Percentiles rank a stretch among this genome's conserved stretches.
Conservation (phyloP, 2,329 filamentous ascomycete genomes). For the Cladosporium sp. region DNA sequence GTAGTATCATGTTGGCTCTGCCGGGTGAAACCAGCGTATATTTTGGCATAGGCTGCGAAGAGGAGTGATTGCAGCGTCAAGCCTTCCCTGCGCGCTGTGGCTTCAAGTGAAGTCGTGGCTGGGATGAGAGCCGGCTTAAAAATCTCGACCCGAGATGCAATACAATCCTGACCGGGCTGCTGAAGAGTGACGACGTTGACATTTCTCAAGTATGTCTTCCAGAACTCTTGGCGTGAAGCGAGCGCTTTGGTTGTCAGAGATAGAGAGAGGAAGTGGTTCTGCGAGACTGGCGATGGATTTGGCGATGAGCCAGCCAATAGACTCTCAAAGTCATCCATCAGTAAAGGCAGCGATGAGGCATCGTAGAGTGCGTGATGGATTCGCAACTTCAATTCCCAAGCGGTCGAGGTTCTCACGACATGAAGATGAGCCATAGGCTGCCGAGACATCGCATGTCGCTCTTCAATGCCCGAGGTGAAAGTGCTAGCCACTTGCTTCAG, state of each 20-base stretch:
- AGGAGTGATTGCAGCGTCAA: conserved; percentile 70
- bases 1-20: background rate
- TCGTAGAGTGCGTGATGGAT: conserved; percentile 91
- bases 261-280: conserved; percentile 41
- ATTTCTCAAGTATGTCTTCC: conserved; percentile 45
- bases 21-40: conserved; percentile 35
- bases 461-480: conserved; percentile 26
- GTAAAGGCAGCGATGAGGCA: conserved; percentile 66
- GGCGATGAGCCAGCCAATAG: conserved; percentile 33
- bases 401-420: conserved; percentile 13
- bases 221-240: conserved; percentile 42
- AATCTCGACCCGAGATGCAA: conserved; percentile 34
- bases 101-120: conserved; percentile 39
- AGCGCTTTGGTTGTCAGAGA: conserved; percentile 15
- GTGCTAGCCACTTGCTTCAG: conserved; percentile 38
- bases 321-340: conserved; percentile 53
- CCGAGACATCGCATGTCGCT: conserved; percentile 6
- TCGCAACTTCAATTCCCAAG: conserved; percentile 36
- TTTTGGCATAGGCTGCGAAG: conserved; percentile 64
- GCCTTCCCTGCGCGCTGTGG: conserved; percentile 47
- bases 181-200: conserved; percentile 17
- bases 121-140: conserved; percentile 49
- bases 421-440: conserved; percentile 25
- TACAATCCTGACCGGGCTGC: conserved; percentile 15
- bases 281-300: conserved; percentile 19